Evolutionary conservation across 352 stramenopile genomes (phyloP).

Genomic region (Pythium myriotylum): DNA sequence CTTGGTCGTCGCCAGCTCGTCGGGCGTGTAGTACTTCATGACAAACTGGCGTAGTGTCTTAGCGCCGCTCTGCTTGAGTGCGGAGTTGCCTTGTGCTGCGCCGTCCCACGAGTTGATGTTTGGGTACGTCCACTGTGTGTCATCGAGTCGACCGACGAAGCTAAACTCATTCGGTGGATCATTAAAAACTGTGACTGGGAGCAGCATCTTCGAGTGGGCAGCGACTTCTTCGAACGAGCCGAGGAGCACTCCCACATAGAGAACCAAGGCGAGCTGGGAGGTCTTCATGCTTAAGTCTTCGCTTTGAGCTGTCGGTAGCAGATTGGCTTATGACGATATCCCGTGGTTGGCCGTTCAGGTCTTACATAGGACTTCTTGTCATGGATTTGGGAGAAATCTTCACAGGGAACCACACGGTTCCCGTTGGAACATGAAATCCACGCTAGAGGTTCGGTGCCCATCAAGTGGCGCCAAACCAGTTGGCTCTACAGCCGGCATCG

Average conservation of each 20-base stretch:
- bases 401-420: too few relatives aligned
- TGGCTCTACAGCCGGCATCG: too few relatives aligned
- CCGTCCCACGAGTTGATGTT: constrained; percentile 12
- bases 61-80: constrained; percentile 10
- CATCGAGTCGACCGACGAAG: constrained; percentile 2
- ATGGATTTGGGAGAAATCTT: too few relatives aligned
- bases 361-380: too few relatives aligned
- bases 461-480: too few relatives aligned
- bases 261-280: background rate
- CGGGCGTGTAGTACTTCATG: constrained; percentile 19
- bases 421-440: too few relatives aligned
- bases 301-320: too few relatives aligned
- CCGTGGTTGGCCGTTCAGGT: too few relatives aligned
- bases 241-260: background rate
- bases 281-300: background rate
- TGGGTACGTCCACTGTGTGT: constrained; percentile 13
- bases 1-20: constrained; percentile 12
- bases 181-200: constrained; percentile 15
- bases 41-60: constrained; percentile 21
- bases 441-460: too few relatives aligned
- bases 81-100: constrained; percentile 4
- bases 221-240: background rate
- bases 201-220: constrained; percentile 20
- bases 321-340: too few relatives aligned
- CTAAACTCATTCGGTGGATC: constrained; percentile 15